phyloP scores from a whole-genome alignment of 768 basidiomycete genomes.

The Mycena chlorophos region DNA sequence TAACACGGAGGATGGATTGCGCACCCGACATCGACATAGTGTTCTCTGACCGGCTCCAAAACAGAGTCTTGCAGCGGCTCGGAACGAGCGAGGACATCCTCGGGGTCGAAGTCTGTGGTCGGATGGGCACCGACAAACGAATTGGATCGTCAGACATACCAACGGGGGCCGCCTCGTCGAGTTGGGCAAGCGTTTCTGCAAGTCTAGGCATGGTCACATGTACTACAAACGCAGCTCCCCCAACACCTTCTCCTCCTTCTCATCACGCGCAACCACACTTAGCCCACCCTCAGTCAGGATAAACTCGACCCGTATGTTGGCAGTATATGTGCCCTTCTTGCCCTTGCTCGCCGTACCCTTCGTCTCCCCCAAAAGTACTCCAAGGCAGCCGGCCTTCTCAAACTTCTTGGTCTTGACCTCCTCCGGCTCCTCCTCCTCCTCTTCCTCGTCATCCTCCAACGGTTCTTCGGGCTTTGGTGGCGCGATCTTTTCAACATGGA shows the following conservation, averaged over 20 bases:
- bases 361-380: conserved; percentile 43
- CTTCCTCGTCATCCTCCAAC: conserved; percentile 51
- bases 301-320: conserved; percentile 50
- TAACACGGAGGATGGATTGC: conserved; percentile 22
- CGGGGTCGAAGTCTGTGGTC: conserved; percentile 69
- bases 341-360: conserved; percentile 42
- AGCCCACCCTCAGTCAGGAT: conserved; percentile 40
- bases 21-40: conserved; percentile 86
- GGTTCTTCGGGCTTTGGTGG: conserved; percentile 41
- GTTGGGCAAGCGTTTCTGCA: conserved; percentile 78
- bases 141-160: conserved; percentile 44
- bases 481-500: conserved; percentile 60
- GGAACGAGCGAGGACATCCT: conserved; percentile 58
- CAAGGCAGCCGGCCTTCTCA: conserved; percentile 54
- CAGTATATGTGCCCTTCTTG: conserved; percentile 49
- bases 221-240: conserved; percentile 19
- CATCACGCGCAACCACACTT: conserved; percentile 39
- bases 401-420: conserved; percentile 65
- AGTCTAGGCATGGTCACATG: conserved; percentile 48
- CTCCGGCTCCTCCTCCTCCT: conserved; percentile 59
- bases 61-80: conserved; percentile 46
- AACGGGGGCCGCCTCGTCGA: conserved; percentile 68
- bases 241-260: conserved; percentile 15
- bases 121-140: conserved; percentile 7
- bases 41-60: conserved; percentile 51